Conservation (phyloP, 1,284 basidiomycete species). For the Sporisorium iseilematis-ciliati region DNA sequence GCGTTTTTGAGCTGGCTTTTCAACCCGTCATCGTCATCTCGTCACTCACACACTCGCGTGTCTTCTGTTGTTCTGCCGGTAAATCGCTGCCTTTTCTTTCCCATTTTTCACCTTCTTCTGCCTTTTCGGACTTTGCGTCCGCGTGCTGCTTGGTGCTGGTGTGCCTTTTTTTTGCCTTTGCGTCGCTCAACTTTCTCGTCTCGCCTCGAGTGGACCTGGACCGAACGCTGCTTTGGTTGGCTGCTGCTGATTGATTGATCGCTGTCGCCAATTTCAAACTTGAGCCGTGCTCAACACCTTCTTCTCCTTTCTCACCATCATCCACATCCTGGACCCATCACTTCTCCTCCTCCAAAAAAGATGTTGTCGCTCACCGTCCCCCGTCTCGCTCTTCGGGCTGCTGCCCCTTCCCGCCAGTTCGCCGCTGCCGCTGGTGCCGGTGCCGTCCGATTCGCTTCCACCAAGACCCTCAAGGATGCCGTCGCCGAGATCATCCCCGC, state of each 20-base stretch:
- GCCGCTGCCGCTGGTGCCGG: slow-evolving; percentile 58
- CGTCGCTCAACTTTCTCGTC: slow-evolving; percentile 2
- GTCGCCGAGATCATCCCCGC: slow-evolving; percentile 67
- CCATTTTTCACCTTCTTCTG: slow-evolving; percentile 2
- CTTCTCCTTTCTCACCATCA: slow-evolving; percentile 15
- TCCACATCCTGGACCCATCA: slow-evolving; percentile 25
- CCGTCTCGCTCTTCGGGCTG: slow-evolving; percentile 63
- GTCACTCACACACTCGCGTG: slow-evolving; percentile 1
- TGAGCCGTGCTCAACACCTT: slow-evolving; percentile 2
- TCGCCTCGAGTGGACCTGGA: neutral
- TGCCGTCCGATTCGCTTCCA: slow-evolving; percentile 64
- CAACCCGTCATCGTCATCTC: slow-evolving; percentile 8
- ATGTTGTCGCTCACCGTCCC: slow-evolving; percentile 67
- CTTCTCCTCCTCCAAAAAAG: slow-evolving; percentile 9
- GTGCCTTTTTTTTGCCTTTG: neutral
- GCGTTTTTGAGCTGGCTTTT: neutral
- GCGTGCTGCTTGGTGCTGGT: slow-evolving; percentile 4
- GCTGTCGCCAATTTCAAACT: neutral
- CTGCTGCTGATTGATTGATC: neutral
- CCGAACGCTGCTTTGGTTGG: slow-evolving; percentile 1
- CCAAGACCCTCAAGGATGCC: slow-evolving; percentile 67
- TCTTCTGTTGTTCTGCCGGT: neutral
- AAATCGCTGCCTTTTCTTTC: neutral
- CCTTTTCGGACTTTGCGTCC: neutral
- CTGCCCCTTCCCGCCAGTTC: slow-evolving; percentile 64